Evolutionary conservation across 441 rosid genomes (phyloP).

Genomic region (Croton laevigatus): DNA sequence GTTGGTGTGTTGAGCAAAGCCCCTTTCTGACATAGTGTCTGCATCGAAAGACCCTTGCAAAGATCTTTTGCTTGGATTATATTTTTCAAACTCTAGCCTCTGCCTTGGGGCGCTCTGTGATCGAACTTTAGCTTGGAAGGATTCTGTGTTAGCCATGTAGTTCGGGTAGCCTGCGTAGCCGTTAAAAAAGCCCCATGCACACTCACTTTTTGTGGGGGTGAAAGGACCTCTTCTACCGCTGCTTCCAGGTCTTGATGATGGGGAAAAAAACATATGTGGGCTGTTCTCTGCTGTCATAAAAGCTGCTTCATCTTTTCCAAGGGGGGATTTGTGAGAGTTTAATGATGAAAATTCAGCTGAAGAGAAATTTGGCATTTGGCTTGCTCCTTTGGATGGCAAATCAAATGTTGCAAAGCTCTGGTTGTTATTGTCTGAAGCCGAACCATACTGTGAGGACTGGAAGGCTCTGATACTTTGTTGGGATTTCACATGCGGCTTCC

Average conservation of each 20-base stretch:
- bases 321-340: conserved; percentile 36
- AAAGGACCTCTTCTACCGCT: conserved; percentile 52
- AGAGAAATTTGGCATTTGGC: conserved; percentile 39
- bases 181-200: conserved; percentile 50
- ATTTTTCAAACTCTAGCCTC: conserved; percentile 62
- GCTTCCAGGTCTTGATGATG: conserved; percentile 57
- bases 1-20: conserved; percentile 40
- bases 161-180: conserved; percentile 68
- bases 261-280: conserved; percentile 51
- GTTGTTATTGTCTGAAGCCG: conserved; percentile 34
- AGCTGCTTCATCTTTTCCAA: conserved; percentile 43
- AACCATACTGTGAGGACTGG: conserved; percentile 37
- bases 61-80: conserved; percentile 50
- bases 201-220: conserved; percentile 64
- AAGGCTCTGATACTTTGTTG: conserved; percentile 39
- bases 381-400: conserved; percentile 39
- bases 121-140: conserved; percentile 72
- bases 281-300: conserved; percentile 54
- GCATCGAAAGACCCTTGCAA: conserved; percentile 39
- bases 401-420: conserved; percentile 34
- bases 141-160: conserved; percentile 91
- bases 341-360: conserved; percentile 42
- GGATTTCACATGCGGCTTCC: conserved; percentile 43
- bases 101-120: conserved; percentile 88
- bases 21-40: conserved; percentile 38